Evolutionary conservation across 768 basidiomycete genomes (phyloP).

Genomic region (Leccinum obscurum): DNA sequence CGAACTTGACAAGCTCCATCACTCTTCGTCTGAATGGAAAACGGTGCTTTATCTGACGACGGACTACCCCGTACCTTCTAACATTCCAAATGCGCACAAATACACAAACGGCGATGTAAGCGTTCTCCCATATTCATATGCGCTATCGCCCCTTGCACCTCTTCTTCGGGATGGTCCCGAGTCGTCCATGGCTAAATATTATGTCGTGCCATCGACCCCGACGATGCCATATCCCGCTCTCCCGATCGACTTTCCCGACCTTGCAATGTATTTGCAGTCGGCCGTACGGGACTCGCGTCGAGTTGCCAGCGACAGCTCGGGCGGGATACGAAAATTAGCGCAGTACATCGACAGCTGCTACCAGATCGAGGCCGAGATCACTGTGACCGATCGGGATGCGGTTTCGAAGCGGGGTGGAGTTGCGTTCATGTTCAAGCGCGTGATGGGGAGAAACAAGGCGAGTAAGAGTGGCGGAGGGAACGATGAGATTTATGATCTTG

Average conservation of each 20-base stretch:
- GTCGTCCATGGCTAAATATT: constrained; percentile 63
- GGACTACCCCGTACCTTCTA: constrained; percentile 61
- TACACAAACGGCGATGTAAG: constrained; percentile 61
- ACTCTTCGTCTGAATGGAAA: constrained; percentile 62
- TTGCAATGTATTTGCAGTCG: constrained; percentile 73
- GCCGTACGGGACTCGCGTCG: constrained; percentile 68
- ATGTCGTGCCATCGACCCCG: constrained; percentile 63
- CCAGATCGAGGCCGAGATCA: constrained; percentile 42
- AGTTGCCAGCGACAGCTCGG: constrained; percentile 57
- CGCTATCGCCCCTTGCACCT: constrained; percentile 55
- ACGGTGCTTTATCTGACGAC: constrained; percentile 77
- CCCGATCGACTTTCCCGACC: constrained; percentile 72
- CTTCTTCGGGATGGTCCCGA: constrained; percentile 67
- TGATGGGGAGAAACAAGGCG: constrained; percentile 52
- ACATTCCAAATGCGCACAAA: constrained; percentile 43
- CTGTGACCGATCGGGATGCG: constrained; percentile 36
- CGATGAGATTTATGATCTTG: constrained; percentile 78
- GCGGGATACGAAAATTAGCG: constrained; percentile 63
- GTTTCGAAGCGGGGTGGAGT: constrained; percentile 44
- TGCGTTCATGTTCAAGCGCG: constrained; percentile 57
- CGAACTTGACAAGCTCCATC: constrained; percentile 50
- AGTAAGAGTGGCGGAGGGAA: constrained; percentile 57
- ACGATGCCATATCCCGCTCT: constrained; percentile 65
- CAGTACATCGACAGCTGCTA: constrained; percentile 71
- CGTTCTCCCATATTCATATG: constrained; percentile 72